Base-by-base conservation (phyloP, 129 eudicot species). In the Pseudognaphalium luteoalbum region DNA sequence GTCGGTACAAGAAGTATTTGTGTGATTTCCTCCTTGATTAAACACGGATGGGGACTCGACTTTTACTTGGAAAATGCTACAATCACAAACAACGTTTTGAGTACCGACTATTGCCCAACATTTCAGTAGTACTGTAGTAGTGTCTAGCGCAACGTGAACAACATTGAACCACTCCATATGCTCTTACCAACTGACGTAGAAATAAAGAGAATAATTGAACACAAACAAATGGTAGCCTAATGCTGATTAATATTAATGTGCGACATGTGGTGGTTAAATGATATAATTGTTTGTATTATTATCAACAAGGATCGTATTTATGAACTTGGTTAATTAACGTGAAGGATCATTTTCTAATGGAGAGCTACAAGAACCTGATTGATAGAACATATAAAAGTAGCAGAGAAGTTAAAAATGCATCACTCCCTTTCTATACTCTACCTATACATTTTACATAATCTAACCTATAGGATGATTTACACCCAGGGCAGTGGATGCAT, bases 391-490 rank as follows among this genome's bases (percentile, higher is more conserved):
- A 56, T 67, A 56, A 41, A 58, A 39, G 62, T 66, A 51, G 25
- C 54, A 34, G 6, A 66, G 50, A 25, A 25, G 75, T 80, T 19
- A 66, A 63, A 25, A 67, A 28, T 74, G 47, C 80, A 76, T 67
- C 71, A 66, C 75, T 72, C 67, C 79, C 85, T 77, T 51, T 67
- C 84, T 77, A 86, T 68, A 66, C 74, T 60, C 71, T 22, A 68
- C 83, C 90, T 83, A 83, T 73, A 33, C 42, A 83, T 77, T 80
- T 71, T 82, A 80, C 86, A 76, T 34, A 59, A 25, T 58, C 79
- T 82, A 82, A 73, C 44, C 79, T 80, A 70, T 72, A 22, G 15
- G 41, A 82, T 71, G 60, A 70, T 66, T 78, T 73, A 71, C 74
- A 83, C 78, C 28, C 28, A 7, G 61, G 61, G 61, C 21, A 19